Base-by-base conservation (phyloP, 768 basidiomycete species). In the Lentinula sp. region DNA sequence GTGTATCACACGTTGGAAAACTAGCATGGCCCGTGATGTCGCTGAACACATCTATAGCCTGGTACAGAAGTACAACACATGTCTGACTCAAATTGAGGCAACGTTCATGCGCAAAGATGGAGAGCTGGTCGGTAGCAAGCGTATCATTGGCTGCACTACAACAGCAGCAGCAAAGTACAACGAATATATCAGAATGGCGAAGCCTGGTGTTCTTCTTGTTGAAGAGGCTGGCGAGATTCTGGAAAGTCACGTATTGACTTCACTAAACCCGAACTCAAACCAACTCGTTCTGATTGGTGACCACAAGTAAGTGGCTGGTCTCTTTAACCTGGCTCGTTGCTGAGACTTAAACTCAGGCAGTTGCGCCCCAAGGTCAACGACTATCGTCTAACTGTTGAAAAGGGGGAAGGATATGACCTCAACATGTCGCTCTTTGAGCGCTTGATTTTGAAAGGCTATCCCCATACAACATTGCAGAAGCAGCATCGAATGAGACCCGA, bases 401-500 rank as follows among this genome's bases (percentile, higher is more conserved):
- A 86, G 62, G 83, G 78, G 1, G 80, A 85, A 2, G 87, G 86
- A 3, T 89, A 75, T 64, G 84, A 89, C 62, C 75, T 89, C 23
- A 89, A 90, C 60, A 72, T 76, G 56, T 87, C 86, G 0, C 72
- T 90, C 0, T 89, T 89, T 64, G 88, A 90, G 63, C 83, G 88
- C 4, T 78, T 89, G 2, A 83, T 88, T n/a, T 68, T 82, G 8
- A 78, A 79, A 61, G 81, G 79, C 0, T 89, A 84, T 65, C 88
- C 88, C 0, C 87, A 89, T 66, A 64, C 70, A 46, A 84, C 78
- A 0, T 78, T 89, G 16, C 67, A 64, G 0, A 66, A 77, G 49
- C 88, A 89, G 61, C 88, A 89, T 66, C 82, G 88, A 13, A 89
- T 89, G 88, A 78, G 88, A 5, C 88, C 88, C 0, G 86, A 89